phyloP scores from a whole-genome alignment of 108 stramenopile species.

The Cylindrotheca fusiformis region DNA sequence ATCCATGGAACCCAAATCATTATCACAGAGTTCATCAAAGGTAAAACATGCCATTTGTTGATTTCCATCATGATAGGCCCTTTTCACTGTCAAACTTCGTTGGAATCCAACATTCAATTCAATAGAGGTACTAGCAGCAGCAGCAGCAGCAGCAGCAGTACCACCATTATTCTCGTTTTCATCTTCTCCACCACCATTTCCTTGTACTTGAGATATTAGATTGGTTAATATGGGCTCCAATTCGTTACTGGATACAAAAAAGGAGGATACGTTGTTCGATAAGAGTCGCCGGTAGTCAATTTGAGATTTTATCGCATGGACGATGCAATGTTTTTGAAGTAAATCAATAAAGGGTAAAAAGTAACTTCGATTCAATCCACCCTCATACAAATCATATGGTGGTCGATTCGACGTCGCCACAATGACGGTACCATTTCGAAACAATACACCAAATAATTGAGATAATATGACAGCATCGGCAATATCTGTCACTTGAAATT shows the following conservation, averaged over 20 bases:
- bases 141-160: constrained; percentile 3
- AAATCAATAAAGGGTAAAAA: constrained; percentile 93
- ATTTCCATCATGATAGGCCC: constrained; percentile 18
- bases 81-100: constrained; percentile 33
- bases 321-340: constrained; percentile 75
- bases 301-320: constrained; percentile 58
- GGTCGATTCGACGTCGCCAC: constrained; percentile 97
- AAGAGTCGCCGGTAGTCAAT: constrained; percentile 53
- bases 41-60: constrained; percentile 49
- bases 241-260: constrained; percentile 16
- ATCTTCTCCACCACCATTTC: constrained; percentile 7
- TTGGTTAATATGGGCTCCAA: neutral
- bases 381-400: constrained; percentile 91
- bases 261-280: constrained; percentile 15
- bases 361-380: constrained; percentile 92
- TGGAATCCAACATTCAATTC: constrained; percentile 43
- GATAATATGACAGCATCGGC: constrained; percentile 92
- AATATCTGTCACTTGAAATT: constrained; percentile 98
- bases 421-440: constrained; percentile 69
- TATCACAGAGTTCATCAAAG: constrained; percentile 91
- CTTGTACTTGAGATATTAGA: neutral
- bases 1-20: constrained; percentile 87
- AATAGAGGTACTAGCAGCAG: constrained; percentile 11
- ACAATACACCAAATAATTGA: constrained; percentile 73
- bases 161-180: constrained; percentile 4